These are phyloP conservation scores for Trichophyton schoenleinii DNA, from an alignment of 2,329 filamentous ascomycete species.

Conservation along the genomic window DNA sequence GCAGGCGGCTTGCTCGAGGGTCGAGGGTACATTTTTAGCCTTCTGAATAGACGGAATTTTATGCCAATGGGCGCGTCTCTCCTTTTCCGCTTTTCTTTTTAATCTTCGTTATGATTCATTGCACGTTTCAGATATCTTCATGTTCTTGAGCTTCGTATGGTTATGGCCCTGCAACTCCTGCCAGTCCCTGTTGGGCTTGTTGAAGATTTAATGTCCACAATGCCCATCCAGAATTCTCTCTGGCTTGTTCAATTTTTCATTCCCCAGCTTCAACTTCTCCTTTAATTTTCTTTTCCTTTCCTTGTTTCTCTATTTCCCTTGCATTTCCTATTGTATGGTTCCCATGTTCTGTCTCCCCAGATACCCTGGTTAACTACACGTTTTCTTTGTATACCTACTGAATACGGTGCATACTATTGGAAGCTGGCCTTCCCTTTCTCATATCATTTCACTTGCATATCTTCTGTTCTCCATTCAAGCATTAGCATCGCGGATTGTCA, in stretches of 20 bases:
- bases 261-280: slow-evolving; percentile 11
- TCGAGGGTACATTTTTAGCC: not conserved
- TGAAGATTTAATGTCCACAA: slow-evolving; percentile 28
- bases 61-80: not conserved
- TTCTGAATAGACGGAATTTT: not conserved
- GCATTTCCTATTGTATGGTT: not conserved
- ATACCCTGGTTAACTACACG: not conserved
- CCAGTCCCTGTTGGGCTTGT: slow-evolving; percentile 2
- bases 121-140: slow-evolving; percentile 10
- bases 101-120: not conserved
- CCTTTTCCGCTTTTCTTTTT: not conserved
- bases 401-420: not conserved
- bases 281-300: slow-evolving; percentile 12
- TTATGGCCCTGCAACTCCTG: not conserved
- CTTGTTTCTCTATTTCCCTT: slow-evolving; percentile 13
- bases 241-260: slow-evolving; percentile 8
- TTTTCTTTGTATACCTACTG: slow-evolving; percentile 4
- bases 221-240: slow-evolving; percentile 18
- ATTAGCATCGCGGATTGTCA: not conserved
- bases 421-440: slow-evolving; percentile 2
- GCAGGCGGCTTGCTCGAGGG: not conserved
- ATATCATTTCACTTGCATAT: slow-evolving; percentile 1
- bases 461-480: not conserved
- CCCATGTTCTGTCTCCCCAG: not conserved
- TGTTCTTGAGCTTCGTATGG: slow-evolving; percentile 5